Evolutionary conservation across 2,329 filamentous ascomycete species (phyloP).

Genomic region (Neonectria ditissima): DNA sequence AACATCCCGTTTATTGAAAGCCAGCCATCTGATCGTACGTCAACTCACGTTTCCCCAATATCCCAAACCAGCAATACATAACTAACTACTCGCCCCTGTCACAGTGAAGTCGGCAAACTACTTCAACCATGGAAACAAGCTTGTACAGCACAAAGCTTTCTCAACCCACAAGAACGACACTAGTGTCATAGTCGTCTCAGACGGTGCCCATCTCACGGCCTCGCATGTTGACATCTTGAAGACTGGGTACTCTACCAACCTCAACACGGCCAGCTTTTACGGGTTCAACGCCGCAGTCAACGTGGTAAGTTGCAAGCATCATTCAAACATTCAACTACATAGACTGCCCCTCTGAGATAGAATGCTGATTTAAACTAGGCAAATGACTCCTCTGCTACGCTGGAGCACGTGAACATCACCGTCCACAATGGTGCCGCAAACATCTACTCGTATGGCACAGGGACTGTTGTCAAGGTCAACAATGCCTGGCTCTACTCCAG

Average conservation of each 20-base stretch:
- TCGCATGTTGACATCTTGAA: slow-evolving; percentile 18
- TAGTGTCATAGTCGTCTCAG: slow-evolving; percentile 20
- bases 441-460: slow-evolving; percentile 23
- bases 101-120: slow-evolving; percentile 7
- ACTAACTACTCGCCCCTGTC: background rate
- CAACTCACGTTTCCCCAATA: background rate
- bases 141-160: slow-evolving; percentile 6
- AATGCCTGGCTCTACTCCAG: slow-evolving; percentile 22
- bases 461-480: slow-evolving; percentile 15
- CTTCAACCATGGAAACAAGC: background rate
- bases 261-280: slow-evolving; percentile 27
- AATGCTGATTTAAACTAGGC: slow-evolving; percentile 3
- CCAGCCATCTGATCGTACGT: slow-evolving; percentile 21
- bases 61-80: too few species aligned
- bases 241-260: slow-evolving; percentile 23
- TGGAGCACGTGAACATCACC: slow-evolving; percentile 24
- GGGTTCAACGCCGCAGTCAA: slow-evolving; percentile 27
- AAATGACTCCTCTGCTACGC: slow-evolving; percentile 17
- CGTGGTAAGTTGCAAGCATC: slow-evolving; percentile 9
- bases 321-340: too few species aligned
- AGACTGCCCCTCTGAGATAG: too few species aligned
- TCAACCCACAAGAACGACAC: slow-evolving; percentile 19
- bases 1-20: slow-evolving; percentile 13
- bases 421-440: slow-evolving; percentile 26
- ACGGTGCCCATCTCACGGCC: slow-evolving; percentile 13